These are phyloP conservation scores for Suillus placidus DNA, from an alignment of 768 basidiomycete species.

Conservation along the genomic window DNA sequence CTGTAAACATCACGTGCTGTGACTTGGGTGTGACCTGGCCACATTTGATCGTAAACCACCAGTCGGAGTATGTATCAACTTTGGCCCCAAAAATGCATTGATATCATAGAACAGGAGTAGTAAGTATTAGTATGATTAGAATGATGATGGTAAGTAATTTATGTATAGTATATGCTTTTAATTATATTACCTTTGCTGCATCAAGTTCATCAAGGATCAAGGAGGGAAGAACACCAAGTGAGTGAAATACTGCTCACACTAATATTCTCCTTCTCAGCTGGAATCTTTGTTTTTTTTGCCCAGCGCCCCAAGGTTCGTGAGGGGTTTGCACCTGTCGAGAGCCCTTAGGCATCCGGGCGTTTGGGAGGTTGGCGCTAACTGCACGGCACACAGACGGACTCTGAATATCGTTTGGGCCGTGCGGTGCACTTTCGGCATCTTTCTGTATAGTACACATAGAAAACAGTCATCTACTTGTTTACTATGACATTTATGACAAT, in stretches of 20 bases:
- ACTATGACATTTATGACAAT: background rate
- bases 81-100: too few species aligned
- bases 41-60: background rate
- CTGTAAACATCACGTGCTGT: conserved; percentile 9
- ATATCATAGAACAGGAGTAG: background rate
- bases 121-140: background rate
- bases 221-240: conserved; percentile 14
- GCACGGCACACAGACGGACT: background rate
- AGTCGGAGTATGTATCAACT: background rate
- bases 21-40: conserved; percentile 2
- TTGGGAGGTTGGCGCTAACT: background rate
- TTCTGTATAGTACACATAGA: background rate
- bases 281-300: background rate
- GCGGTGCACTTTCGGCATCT: background rate
- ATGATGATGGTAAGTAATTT: background rate
- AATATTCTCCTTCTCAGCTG: background rate
- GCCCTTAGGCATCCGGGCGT: background rate
- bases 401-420: background rate
- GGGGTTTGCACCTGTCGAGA: background rate
- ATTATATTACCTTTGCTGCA: background rate
- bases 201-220: conserved; percentile 10
- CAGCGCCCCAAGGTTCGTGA: background rate
- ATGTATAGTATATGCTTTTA: background rate
- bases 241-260: background rate
- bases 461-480: background rate